Percentiles rank a stretch among this genome's conserved stretches.
phyloP scores from a whole-genome alignment of 2,329 filamentous ascomycete genomes.

The Beauveria caledonica region DNA sequence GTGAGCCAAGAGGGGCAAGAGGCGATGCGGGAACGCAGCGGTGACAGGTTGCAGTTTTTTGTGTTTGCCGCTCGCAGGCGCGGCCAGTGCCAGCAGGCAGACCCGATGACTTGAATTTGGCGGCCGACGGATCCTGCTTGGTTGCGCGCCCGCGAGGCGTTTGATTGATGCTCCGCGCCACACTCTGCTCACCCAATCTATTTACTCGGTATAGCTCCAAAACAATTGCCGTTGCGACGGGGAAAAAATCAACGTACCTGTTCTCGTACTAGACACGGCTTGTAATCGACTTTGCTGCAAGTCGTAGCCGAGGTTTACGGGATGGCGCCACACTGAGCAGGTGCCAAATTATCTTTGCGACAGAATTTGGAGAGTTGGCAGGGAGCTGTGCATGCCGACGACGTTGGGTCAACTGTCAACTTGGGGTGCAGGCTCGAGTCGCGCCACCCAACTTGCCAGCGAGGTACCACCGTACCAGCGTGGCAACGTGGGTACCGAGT shows the following conservation, averaged over 20 bases:
- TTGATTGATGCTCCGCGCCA: slow-evolving; percentile 4
- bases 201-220: background rate
- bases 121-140: slow-evolving; percentile 5
- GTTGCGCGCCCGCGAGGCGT: background rate
- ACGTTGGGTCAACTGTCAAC: too few species aligned
- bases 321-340: background rate
- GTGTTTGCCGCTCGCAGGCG: slow-evolving; percentile 8
- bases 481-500: background rate
- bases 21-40: background rate
- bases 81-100: background rate
- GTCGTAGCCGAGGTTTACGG: background rate
- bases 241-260: background rate
- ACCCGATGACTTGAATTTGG: background rate
- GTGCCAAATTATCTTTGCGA: background rate
- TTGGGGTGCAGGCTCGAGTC: too few species aligned
- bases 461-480: too few species aligned
- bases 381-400: background rate
- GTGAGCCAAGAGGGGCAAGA: background rate
- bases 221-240: background rate
- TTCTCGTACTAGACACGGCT: background rate
- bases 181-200: background rate
- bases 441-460: background rate
- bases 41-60: slow-evolving; percentile 7
- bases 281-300: background rate
- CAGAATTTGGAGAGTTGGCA: background rate